Conservation (phyloP, 345 rosid species). For the Ceriops tagal region DNA sequence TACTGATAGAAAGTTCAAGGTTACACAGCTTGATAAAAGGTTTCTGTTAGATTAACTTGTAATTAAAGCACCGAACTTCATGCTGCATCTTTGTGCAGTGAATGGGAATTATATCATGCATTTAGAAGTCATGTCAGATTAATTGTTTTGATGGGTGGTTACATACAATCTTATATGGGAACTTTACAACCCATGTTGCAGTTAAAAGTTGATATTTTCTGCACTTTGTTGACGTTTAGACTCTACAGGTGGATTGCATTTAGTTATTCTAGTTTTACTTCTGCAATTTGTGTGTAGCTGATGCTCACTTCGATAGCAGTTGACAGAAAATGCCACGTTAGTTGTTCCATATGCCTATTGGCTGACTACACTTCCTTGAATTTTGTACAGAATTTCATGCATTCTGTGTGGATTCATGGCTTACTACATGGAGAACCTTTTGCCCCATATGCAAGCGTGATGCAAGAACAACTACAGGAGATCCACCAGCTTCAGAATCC, state of each 20-base stretch:
- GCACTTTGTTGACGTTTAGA: neutral
- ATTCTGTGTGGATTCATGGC: slow-evolving; percentile 89
- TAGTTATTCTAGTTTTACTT: neutral
- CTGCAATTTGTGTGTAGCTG: neutral
- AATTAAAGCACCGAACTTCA: too few species aligned
- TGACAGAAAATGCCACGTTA: neutral
- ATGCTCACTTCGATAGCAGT: neutral
- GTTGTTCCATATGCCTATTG: neutral
- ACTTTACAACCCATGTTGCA: too few species aligned
- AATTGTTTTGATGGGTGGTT: too few species aligned
- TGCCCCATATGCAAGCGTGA: slow-evolving; percentile 97
- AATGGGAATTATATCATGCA: too few species aligned
- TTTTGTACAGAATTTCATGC: slow-evolving; percentile 75
- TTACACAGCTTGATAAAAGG: too few species aligned
- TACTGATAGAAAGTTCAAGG: too few species aligned
- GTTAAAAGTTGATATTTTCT: too few species aligned
- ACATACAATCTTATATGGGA: too few species aligned
- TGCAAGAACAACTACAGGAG: slow-evolving; percentile 74
- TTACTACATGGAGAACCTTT: slow-evolving; percentile 94
- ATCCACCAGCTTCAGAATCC: slow-evolving; percentile 77
- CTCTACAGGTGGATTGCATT: neutral
- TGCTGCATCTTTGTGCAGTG: too few species aligned
- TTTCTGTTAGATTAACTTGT: too few species aligned
- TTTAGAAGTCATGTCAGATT: too few species aligned
- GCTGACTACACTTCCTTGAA: slow-evolving; percentile 13